Conservation (phyloP, 768 basidiomycete genomes). For the Panellus pusillus region DNA sequence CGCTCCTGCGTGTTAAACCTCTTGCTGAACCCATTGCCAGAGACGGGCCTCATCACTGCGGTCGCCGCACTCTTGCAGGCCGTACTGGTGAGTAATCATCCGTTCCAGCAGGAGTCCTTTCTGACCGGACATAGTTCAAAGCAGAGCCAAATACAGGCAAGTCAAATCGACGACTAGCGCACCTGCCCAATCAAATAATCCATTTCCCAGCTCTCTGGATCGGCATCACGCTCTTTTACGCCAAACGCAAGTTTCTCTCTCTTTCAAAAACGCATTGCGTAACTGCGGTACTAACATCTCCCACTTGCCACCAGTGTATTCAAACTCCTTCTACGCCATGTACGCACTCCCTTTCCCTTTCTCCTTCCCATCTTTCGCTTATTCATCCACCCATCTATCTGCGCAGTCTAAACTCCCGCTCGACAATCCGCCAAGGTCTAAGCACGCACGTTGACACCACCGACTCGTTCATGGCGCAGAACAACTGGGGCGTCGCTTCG, state of each 20-base stretch:
- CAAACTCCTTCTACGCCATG: neutral
- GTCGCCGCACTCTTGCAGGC: neutral
- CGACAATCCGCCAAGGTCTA: too few species aligned
- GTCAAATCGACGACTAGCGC: neutral
- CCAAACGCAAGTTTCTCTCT: neutral
- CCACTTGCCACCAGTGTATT: neutral
- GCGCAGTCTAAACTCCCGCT: too few species aligned
- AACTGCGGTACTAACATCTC: neutral
- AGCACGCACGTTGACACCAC: too few species aligned
- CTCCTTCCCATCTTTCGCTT: neutral
- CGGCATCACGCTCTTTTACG: neutral
- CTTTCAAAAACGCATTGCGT: too few species aligned
- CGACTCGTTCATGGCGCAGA: too few species aligned
- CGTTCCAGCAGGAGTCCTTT: neutral
- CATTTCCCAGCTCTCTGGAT: neutral
- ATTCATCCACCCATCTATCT: too few species aligned
- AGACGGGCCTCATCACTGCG: neutral
- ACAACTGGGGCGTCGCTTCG: too few species aligned
- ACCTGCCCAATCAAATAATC: too few species aligned
- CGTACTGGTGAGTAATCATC: neutral
- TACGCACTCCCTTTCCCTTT: neutral
- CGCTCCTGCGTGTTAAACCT: neutral
- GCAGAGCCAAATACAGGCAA: neutral
- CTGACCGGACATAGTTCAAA: neutral
- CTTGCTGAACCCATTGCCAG: neutral